Base-by-base conservation (phyloP, 2,329 filamentous ascomycete species). In the Basipetospora chlamydospora region DNA sequence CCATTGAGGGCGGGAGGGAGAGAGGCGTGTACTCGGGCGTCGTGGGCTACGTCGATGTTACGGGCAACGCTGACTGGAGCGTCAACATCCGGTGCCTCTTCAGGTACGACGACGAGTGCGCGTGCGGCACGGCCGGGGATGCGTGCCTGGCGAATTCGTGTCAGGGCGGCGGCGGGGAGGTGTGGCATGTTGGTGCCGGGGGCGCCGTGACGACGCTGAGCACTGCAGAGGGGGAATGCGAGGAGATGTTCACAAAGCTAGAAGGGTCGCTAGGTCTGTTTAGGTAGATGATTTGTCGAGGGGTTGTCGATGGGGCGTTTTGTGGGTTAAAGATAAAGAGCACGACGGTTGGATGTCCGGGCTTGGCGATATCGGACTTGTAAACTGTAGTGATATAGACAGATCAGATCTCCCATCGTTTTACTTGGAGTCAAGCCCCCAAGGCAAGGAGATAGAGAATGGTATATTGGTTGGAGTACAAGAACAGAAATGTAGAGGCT, bases 171-270 rank as follows among this genome's bases (percentile, higher is more conserved):
- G 16, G 16, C 10, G 35, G 34, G n/a, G 77, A 83, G 47, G 60
- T 68, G 1, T 96, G 88, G 88, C 72, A 73, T 28, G 74, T 95
- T 26, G 88, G 87, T 5, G 88, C 88, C 5, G 90, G 88, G 1
- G 90, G 88, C 1, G 88, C 88, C 0, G 77, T 96, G 12, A 96
- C 88, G 2, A 79, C 77, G 17, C 63, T 94, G 40, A 94, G 86
- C 52, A 83, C 80, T 3, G 66, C 80, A 0, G 67, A 78, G 40
- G 84, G 76, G 3, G 88, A 96, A 63, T 80, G 78, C 58, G 82
- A 92, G 41, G 90, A 96, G 64, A 95, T 96, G 86, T 66, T 79
- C 49, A 76, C 74, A 6, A 88, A 87, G 57, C 57, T 84, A 34
- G 67, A 63, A 34, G 70, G 70, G 3, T 70, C 70, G 9, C 48